phyloP scores from a whole-genome alignment of 305 asterid genomes.

The Striga hermonthica region DNA sequence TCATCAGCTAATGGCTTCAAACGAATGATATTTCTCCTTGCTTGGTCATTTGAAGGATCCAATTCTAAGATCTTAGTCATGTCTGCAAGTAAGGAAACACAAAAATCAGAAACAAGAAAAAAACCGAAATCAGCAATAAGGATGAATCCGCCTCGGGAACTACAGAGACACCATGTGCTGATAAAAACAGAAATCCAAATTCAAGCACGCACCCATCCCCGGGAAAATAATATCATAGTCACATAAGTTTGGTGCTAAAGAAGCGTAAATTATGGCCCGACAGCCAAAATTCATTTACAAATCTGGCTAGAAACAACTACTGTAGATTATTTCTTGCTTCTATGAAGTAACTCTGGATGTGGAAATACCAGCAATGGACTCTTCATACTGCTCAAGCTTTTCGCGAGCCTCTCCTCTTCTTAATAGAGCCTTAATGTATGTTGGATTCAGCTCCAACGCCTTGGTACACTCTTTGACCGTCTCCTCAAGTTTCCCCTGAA shows the following conservation, averaged over 20 bases:
- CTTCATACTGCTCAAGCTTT: conserved; percentile 56
- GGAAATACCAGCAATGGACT: conserved; percentile 47
- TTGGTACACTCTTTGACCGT: conserved; percentile 57
- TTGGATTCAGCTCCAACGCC: conserved; percentile 53
- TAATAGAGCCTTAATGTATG: conserved; percentile 43
- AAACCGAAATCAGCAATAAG: neutral
- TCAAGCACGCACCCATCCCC: neutral
- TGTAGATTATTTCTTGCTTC: neutral
- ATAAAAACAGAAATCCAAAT: neutral
- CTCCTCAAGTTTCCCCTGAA: conserved; percentile 50
- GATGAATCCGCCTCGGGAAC: neutral
- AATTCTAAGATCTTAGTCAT: conserved; percentile 55
- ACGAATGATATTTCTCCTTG: conserved; percentile 46
- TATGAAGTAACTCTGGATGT: neutral
- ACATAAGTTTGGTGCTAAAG: neutral
- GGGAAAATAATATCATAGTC: neutral
- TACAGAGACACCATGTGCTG: no score
- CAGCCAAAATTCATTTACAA: neutral
- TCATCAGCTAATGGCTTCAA: conserved; percentile 24
- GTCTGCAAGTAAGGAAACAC: conserved; percentile 35
- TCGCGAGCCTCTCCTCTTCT: conserved; percentile 64
- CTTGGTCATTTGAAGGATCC: conserved; percentile 58
- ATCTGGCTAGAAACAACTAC: neutral
- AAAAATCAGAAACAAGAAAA: neutral
- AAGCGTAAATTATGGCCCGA: neutral